Conservation (phyloP, 2,329 filamentous ascomycete genomes). For the Fusarium pininemorale region DNA sequence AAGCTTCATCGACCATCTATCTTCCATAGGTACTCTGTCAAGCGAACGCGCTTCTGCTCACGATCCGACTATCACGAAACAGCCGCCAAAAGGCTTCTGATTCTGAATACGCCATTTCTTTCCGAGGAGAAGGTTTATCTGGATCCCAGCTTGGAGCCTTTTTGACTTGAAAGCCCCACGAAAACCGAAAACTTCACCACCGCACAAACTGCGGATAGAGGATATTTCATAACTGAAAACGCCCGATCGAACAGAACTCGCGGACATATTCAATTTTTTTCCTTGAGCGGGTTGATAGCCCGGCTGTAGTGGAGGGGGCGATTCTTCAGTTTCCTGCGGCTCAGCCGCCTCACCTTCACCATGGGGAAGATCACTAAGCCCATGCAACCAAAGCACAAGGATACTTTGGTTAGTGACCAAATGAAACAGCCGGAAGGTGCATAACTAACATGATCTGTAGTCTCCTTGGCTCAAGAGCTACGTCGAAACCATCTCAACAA, state of each 20-base stretch:
- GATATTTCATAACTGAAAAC: slow-evolving; percentile 37
- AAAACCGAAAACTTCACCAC: slow-evolving; percentile 12
- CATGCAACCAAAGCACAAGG: slow-evolving; percentile 73
- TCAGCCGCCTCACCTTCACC: slow-evolving; percentile 65
- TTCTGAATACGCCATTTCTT: neutral
- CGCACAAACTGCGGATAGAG: slow-evolving; percentile 19
- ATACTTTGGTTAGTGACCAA: slow-evolving; percentile 66
- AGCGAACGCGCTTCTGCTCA: slow-evolving; percentile 20
- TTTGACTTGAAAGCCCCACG: slow-evolving; percentile 10
- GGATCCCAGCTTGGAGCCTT: neutral
- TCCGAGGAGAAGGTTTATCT: neutral
- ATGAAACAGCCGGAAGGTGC: neutral
- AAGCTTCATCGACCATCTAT: slow-evolving; percentile 37
- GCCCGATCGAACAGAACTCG: slow-evolving; percentile 46
- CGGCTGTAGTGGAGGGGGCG: slow-evolving; percentile 67
- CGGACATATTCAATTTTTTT: slow-evolving; percentile 47
- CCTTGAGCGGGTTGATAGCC: slow-evolving; percentile 46
- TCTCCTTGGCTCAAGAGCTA: slow-evolving; percentile 89
- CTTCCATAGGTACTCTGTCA: slow-evolving; percentile 12
- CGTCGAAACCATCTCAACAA: slow-evolving; percentile 73
- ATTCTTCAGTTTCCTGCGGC: slow-evolving; percentile 60
- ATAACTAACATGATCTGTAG: slow-evolving; percentile 57
- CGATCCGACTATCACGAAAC: neutral
- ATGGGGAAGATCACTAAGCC: slow-evolving; percentile 76
- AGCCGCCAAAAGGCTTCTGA: neutral